Percentiles rank a stretch among this genome's conserved stretches.
These are phyloP conservation scores for Suhomyces sp. DNA, from an alignment of 805 yeast species.

Conservation along the genomic window DNA sequence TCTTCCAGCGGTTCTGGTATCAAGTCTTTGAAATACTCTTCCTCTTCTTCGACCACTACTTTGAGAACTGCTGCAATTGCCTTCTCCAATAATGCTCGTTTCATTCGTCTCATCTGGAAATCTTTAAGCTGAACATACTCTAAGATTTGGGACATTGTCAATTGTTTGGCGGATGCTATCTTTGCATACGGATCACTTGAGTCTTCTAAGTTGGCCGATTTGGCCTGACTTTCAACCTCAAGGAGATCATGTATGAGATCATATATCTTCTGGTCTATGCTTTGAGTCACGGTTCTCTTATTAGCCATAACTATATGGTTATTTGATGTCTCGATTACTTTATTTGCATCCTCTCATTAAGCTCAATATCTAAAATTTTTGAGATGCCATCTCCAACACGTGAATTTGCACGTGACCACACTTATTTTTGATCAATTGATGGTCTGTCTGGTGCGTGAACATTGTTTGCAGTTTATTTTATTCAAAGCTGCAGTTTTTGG, in stretches of 20 bases:
- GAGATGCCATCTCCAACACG: neutral
- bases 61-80: constrained; percentile 60
- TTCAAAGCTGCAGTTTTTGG: neutral
- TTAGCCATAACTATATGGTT: constrained; percentile 5
- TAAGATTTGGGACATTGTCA: constrained; percentile 50
- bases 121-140: constrained; percentile 64
- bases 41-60: constrained; percentile 58
- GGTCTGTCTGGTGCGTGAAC: neutral
- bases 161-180: constrained; percentile 62
- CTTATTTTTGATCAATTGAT: neutral
- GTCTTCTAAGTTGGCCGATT: constrained; percentile 44
- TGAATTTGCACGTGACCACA: neutral
- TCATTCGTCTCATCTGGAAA: constrained; percentile 63
- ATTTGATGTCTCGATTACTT: neutral
- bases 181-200: constrained; percentile 39
- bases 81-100: constrained; percentile 59
- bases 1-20: constrained; percentile 23
- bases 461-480: neutral
- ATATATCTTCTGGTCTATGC: constrained; percentile 55
- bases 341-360: neutral
- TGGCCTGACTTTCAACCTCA: constrained; percentile 59
- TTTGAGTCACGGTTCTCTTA: constrained; percentile 12
- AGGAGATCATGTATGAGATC: constrained; percentile 54
- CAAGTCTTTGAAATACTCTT: constrained; percentile 45
- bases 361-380: neutral